phyloP scores from a whole-genome alignment of 176 grass and related monocot species.

The Cenchrus purpureus region DNA sequence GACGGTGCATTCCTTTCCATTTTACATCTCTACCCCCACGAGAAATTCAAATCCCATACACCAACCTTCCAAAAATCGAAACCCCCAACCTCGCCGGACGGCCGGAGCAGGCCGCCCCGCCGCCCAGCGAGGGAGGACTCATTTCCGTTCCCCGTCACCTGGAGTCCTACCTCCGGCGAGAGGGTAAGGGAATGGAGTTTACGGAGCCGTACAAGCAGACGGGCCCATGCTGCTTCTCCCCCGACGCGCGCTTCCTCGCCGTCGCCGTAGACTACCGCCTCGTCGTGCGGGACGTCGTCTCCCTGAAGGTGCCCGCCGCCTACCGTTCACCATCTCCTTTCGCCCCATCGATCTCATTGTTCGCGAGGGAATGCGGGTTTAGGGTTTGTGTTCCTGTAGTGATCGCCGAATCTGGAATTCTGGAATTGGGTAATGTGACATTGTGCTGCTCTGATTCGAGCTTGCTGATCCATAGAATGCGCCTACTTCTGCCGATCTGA shows the following conservation, averaged over 20 bases:
- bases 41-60: conserved; percentile 45
- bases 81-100: conserved; percentile 10
- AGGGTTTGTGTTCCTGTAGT: conserved; percentile 3
- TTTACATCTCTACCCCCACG: conserved; percentile 25
- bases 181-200: conserved; percentile 70
- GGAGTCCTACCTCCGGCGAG: conserved; percentile 13
- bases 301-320: conserved; percentile 60
- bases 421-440: conserved; percentile 7
- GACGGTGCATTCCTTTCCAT: neutral
- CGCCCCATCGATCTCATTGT: neutral
- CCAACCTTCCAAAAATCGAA: conserved; percentile 1
- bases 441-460: conserved; percentile 15
- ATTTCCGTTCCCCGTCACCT: neutral
- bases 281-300: conserved; percentile 74
- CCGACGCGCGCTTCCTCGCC: conserved; percentile 72
- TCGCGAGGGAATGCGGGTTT: conserved; percentile 25
- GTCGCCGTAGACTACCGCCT: conserved; percentile 87
- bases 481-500: conserved; percentile 14
- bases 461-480: neutral
- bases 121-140: neutral
- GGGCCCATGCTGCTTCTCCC: conserved; percentile 91
- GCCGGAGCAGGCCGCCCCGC: conserved; percentile 21
- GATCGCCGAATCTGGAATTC: conserved; percentile 34
- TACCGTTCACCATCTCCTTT: neutral
- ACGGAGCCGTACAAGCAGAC: conserved; percentile 90